Evolutionary conservation across 2,329 filamentous ascomycete species (phyloP), one percentile per base, ranked within the genome.

Genomic region (Phialophora tarda): DNA sequence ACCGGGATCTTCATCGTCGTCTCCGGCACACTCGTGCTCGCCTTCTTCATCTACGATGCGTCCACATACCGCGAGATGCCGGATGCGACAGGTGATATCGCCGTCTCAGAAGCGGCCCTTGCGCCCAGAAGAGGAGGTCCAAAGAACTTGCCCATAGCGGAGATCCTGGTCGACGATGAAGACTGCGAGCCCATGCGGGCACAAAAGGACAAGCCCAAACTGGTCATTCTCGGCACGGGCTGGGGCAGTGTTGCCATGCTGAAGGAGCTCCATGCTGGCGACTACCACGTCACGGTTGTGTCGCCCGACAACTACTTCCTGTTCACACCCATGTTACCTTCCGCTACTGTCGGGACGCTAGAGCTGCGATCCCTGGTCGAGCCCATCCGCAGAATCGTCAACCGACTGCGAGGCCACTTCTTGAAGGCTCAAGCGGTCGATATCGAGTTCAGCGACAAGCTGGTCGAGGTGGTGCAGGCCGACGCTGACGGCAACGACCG

Each of bases 291-390:
- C 72, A 98, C 94, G 4, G 90, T 99, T 47, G 90, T 99, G 51
- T 96, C 93, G 12, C 94, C 95, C 0, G 91, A 91, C 41, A 98
- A 98, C 75, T 97, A 98, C 81, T 99, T 99, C 80, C 82, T 99
- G 34, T 99, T 99, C 78, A 99, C 95, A 1, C 95, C 95, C 0
- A 98, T 99, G 93, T 84, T 99, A 51, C 95, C 95, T 1, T 97
- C 93, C 38, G 96, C 95, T 7, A 99, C 96, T 0, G 95, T 99
- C 5, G 96, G 96, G 12, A 99, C 95, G 0, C 83, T 99, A 34
- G 94, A 97, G 75, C 82, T 98, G 74, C 86, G 94, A 71, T 97
- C 93, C 58, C 83, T 99, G 65, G 92, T 97, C 48, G 95, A 99
- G 78, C 95, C 95, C 0, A 91, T 99, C 68, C 88, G 95, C 68